Base-by-base conservation (phyloP, 2,329 filamentous ascomycete species). In the Trichophaea hybrida region DNA sequence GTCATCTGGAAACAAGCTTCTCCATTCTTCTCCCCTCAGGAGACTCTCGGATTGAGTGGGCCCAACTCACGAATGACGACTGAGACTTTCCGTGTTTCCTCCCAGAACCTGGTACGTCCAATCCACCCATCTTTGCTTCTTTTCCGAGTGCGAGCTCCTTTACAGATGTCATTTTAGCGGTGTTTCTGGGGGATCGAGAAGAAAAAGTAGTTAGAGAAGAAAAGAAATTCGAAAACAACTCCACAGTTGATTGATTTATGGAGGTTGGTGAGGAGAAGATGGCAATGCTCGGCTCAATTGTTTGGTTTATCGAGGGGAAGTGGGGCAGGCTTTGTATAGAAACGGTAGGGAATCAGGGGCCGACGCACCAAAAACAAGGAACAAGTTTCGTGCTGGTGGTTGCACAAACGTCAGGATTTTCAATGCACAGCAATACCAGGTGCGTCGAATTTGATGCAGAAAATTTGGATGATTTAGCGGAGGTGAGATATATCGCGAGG, bases 1-100 rank as follows among this genome's bases (percentile, higher is more conserved):
- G 17, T 24, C 46, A n/a, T 15, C 32, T 24, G 24, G 24, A 24
- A 24, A 3, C 24, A 24, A 24, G 24, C 24, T 24, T 50, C 49
- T 53, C 46, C 37, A 50, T 34, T 5, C 32, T 10, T 51, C 13
- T 31, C 43, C 13, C 15, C 31, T 7, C 17, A 38, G n/a, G 32
- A 31, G 43, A 34, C 32, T 31, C 49, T 32, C 17, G 55, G 31
- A 46, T 24, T 24, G 24, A 24, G 31, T 7, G 35, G 33, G 33
- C 55, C 54, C 40, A 52, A 74, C 76, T 75, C 72, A 78, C 77
- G 73, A 79, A 76, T 68, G 78, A 76, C 62, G 76, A 78, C 68
- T 79, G 77, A 57, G 76, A 75, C 70, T 79, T 79, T 65, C 74
- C 75, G 69, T 79, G 77, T 69, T 76, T 76, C 70, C 77, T 77